Conservation (phyloP, 2,329 filamentous ascomycete species). For the Ceratocystis huliohia region DNA sequence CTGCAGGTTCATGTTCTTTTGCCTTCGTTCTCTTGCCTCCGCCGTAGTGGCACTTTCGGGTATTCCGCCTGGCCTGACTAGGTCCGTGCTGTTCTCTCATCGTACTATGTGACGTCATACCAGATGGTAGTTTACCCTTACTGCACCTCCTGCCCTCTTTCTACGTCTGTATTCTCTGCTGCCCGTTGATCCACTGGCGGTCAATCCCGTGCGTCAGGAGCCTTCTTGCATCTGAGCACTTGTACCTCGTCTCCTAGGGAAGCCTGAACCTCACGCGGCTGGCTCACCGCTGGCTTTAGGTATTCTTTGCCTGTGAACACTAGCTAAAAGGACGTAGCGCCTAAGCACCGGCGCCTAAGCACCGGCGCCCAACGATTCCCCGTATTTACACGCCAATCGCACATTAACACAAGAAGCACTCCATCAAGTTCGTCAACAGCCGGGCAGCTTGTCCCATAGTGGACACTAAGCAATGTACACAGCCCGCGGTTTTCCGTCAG, state of each 20-base stretch:
- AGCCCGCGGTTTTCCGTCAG: conserved; percentile 59
- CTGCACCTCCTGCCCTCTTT: neutral
- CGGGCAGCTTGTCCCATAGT: conserved; percentile 51
- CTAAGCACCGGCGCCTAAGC: conserved; percentile 61
- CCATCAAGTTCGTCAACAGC: conserved; percentile 44
- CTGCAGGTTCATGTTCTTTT: too few species aligned
- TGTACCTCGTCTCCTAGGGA: conserved; percentile 44
- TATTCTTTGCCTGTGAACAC: conserved; percentile 5
- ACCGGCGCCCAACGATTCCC: conserved; percentile 55
- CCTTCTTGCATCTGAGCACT: conserved; percentile 37
- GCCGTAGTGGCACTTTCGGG: conserved; percentile 28
- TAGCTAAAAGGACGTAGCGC: conserved; percentile 50
- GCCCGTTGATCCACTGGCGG: conserved; percentile 24
- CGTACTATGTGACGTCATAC: neutral
- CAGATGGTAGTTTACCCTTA: neutral
- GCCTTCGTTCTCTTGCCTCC: too few species aligned
- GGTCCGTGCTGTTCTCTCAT: conserved; percentile 3
- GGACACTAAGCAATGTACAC: conserved; percentile 58
- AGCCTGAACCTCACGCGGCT: conserved; percentile 27
- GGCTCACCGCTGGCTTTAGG: conserved; percentile 17
- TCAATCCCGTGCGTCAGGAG: conserved; percentile 45
- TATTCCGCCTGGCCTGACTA: neutral
- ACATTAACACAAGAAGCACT: conserved; percentile 57
- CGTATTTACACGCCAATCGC: conserved; percentile 56
- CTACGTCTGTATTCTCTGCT: too few species aligned